Evolutionary conservation across 768 basidiomycete species (phyloP).

Genomic region (Tulasnella calospora): DNA sequence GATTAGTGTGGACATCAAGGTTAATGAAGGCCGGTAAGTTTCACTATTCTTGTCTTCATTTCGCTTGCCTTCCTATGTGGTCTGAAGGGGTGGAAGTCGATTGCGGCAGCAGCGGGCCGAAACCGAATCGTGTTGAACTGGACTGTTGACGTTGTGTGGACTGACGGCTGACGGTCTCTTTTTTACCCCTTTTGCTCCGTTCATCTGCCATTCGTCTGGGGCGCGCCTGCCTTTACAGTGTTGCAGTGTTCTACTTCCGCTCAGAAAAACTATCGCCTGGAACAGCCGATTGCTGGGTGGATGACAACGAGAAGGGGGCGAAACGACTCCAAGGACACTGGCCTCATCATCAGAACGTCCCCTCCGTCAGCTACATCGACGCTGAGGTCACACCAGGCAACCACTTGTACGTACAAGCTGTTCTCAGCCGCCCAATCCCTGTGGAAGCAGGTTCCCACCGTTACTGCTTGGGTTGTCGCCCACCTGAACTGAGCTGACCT

Average conservation of each 20-base stretch:
- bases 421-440: neutral
- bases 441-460: neutral
- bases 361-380: constrained; percentile 12
- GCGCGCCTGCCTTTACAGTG: neutral
- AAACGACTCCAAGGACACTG: constrained; percentile 14
- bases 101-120: neutral
- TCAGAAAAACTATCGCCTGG: constrained; percentile 11
- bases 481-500: neutral
- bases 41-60: neutral
- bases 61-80: neutral
- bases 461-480: neutral
- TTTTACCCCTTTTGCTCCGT: neutral
- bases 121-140: neutral
- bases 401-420: constrained; percentile 2
- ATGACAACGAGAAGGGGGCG: constrained; percentile 10
- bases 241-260: constrained; percentile 20
- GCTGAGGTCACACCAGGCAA: constrained; percentile 2
- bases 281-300: constrained; percentile 20
- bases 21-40: constrained; percentile 20
- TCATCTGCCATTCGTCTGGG: neutral
- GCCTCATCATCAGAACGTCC: constrained; percentile 7
- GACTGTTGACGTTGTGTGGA: neutral
- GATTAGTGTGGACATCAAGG: constrained; percentile 7
- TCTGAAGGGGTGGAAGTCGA: neutral
- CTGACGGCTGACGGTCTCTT: neutral